Conservation (phyloP, 179 eudicot species). For the Beta macrorhiza region DNA sequence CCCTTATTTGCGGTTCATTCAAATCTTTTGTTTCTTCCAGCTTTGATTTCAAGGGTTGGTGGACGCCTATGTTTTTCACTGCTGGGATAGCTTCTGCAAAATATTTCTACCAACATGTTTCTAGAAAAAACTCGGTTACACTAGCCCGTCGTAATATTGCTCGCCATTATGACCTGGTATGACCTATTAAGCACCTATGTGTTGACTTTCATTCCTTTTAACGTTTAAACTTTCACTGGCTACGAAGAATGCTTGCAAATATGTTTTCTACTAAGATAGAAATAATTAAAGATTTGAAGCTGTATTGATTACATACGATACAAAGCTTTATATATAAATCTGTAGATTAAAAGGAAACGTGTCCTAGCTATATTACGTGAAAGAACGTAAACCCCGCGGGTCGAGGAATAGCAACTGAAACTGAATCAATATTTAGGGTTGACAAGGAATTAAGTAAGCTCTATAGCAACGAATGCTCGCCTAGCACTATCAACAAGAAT, state of each 20-base stretch:
- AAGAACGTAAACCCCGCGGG: too few species aligned
- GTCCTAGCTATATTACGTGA: too few species aligned
- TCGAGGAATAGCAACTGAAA: too few species aligned
- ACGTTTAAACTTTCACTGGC: background rate
- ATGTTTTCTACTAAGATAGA: too few species aligned
- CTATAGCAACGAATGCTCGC: too few species aligned
- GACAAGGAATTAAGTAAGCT: too few species aligned
- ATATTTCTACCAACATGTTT: conserved; percentile 62
- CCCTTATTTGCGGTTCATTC: background rate
- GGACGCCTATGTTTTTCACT: conserved; percentile 82
- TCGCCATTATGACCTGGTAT: conserved; percentile 89
- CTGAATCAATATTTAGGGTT: too few species aligned
- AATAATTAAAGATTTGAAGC: too few species aligned
- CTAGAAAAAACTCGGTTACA: conserved; percentile 64
- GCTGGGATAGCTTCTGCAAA: conserved; percentile 80
- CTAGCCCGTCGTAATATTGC: conserved; percentile 90
- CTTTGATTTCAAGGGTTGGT: conserved; percentile 67
- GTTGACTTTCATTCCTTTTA: background rate
- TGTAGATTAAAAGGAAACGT: too few species aligned
- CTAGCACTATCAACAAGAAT: too few species aligned
- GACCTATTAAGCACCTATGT: conserved; percentile 1
- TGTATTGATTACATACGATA: background rate
- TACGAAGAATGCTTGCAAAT: too few species aligned
- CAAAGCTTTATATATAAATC: background rate
- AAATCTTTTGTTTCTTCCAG: background rate